Percentiles rank a stretch among this genome's conserved stretches.
phyloP scores from a whole-genome alignment of 2,329 filamentous ascomycete species.

The Aspergillus nomiae region DNA sequence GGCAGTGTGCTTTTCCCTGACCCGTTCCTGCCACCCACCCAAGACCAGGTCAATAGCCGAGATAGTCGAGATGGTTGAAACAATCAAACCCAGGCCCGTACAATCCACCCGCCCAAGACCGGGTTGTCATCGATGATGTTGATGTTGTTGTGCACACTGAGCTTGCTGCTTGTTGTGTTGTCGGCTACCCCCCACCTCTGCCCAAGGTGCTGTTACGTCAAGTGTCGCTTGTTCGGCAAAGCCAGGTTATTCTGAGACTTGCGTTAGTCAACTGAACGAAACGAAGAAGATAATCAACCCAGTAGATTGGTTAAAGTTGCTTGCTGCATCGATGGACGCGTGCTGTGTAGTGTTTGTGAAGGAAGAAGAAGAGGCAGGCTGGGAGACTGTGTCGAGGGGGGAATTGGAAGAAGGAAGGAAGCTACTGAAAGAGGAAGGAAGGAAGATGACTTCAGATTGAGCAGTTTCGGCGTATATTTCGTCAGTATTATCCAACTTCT shows the following conservation, averaged over 20 bases:
- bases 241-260: not conserved
- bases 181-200: not conserved
- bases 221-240: not conserved
- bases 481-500: not conserved
- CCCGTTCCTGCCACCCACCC: slow-evolving; percentile 14
- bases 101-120: slow-evolving; percentile 1
- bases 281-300: not conserved
- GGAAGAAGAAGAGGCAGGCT: not conserved
- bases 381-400: not conserved
- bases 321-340: not conserved
- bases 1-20: slow-evolving; percentile 7
- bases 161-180: not conserved
- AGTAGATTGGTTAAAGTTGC: not conserved
- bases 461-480: not conserved
- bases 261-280: not conserved
- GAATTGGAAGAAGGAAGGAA: not conserved
- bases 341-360: not conserved
- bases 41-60: not conserved
- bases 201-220: not conserved
- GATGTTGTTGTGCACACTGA: not conserved
- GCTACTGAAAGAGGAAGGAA: not conserved
- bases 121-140: not conserved
- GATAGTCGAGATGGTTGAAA: not conserved
- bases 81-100: not conserved
- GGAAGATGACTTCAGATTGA: not conserved